These are phyloP conservation scores for Hibiscus mutabilis DNA, from an alignment of 345 rosid species.

Conservation along the genomic window DNA sequence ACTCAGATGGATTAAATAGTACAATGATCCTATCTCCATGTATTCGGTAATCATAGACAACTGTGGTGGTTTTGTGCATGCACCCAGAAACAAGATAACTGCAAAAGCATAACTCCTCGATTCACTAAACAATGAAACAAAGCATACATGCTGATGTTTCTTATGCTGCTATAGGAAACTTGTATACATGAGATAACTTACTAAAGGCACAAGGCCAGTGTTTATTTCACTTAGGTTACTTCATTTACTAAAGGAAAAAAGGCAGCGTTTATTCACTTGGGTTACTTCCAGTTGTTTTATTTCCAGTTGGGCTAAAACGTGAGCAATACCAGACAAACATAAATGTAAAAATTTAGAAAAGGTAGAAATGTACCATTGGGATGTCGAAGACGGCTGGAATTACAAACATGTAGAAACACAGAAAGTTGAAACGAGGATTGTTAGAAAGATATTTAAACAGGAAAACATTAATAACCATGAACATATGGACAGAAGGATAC, in stretches of 20 bases:
- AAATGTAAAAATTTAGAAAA: conserved; percentile 2
- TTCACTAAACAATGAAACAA: conserved; percentile 13
- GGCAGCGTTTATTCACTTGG: background rate
- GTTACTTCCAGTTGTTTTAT: background rate
- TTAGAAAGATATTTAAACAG: conserved; percentile 28
- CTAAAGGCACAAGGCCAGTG: background rate
- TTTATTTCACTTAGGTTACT: background rate
- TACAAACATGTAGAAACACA: conserved; percentile 24
- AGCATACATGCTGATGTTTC: conserved; percentile 10
- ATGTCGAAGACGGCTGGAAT: conserved; percentile 87
- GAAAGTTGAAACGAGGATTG: conserved; percentile 13
- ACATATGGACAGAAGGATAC: conserved; percentile 33
- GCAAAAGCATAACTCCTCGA: conserved; percentile 29
- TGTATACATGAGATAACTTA: background rate
- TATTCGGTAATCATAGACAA: conserved; percentile 95
- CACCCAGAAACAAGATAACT: conserved; percentile 97
- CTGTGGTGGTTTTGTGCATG: conserved; percentile 87
- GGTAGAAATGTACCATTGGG: conserved; percentile 69
- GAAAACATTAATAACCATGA: conserved; percentile 17
- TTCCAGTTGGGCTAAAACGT: background rate
- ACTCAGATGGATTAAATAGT: conserved; percentile 73
- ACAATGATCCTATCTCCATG: conserved; percentile 96
- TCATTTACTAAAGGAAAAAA: background rate
- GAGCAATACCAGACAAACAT: background rate
- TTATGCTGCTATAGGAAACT: background rate